Evolutionary conservation across 2,329 filamentous ascomycete genomes (phyloP).

Genomic region (Fusarium sp.): DNA sequence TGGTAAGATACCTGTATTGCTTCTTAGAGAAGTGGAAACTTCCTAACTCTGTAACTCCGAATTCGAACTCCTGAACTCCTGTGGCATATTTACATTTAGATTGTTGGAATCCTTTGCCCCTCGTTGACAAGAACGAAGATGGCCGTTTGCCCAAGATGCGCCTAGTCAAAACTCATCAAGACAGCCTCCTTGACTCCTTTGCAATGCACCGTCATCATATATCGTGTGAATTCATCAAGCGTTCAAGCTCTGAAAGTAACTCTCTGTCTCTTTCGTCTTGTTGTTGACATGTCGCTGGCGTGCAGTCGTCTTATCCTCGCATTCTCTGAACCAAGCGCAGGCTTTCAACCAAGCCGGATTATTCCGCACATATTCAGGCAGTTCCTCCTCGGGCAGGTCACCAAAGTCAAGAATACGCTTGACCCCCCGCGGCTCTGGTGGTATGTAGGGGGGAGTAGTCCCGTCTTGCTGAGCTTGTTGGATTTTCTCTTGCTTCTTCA

Average conservation of each 20-base stretch:
- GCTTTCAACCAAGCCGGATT: slow-evolving; percentile 58
- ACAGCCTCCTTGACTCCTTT: not conserved
- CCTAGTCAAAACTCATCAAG: not conserved
- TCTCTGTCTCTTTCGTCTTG: slow-evolving; percentile 36
- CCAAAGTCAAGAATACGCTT: slow-evolving; percentile 48
- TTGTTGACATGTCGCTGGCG: slow-evolving; percentile 21
- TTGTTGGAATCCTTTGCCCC: not conserved
- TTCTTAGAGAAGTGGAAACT: not conserved
- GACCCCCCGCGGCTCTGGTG: slow-evolving; percentile 45
- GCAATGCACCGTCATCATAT: not conserved
- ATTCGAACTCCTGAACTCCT: not conserved
- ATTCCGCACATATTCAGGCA: slow-evolving; percentile 56
- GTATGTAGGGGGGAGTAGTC: slow-evolving; percentile 27
- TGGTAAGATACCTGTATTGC: not conserved
- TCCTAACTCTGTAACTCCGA: not conserved
- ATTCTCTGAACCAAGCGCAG: slow-evolving; percentile 49
- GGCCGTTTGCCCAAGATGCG: not conserved
- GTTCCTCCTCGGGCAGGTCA: slow-evolving; percentile 49
- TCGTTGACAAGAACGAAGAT: not conserved
- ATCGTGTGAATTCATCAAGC: not conserved
- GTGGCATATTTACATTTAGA: not conserved
- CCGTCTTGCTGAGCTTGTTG: slow-evolving; percentile 14
- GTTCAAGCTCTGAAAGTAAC: slow-evolving; percentile 23
- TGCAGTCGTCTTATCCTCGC: slow-evolving; percentile 28
- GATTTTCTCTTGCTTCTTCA: slow-evolving; percentile 17